These are phyloP conservation scores for Candida yuanshanica DNA, from an alignment of 805 yeast genomes.

Conservation along the genomic window DNA sequence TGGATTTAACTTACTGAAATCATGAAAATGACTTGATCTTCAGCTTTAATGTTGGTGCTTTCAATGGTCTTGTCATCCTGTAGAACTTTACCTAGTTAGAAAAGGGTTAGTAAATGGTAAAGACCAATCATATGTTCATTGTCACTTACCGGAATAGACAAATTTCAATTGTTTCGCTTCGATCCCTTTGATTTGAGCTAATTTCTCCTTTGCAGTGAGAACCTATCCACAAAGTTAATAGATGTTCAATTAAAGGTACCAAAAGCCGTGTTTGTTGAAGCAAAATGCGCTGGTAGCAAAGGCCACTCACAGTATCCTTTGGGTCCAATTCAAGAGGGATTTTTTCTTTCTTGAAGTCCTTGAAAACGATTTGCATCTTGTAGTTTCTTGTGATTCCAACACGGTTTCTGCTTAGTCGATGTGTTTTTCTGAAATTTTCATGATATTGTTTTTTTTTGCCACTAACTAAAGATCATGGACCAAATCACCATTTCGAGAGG, in stretches of 20 bases:
- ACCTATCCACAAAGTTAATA: slow-evolving; percentile 31
- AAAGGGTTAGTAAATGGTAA: background rate
- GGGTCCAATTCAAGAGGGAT: slow-evolving; percentile 74
- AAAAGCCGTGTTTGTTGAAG: background rate
- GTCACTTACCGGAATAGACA: slow-evolving; percentile 67
- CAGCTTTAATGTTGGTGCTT: slow-evolving; percentile 70
- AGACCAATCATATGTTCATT: background rate
- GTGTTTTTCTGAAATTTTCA: slow-evolving; percentile 1
- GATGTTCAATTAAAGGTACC: background rate
- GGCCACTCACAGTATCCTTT: slow-evolving; percentile 51
- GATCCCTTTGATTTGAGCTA: slow-evolving; percentile 64
- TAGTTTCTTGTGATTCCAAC: background rate
- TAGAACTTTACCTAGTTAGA: slow-evolving; percentile 63
- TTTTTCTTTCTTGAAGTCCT: slow-evolving; percentile 90
- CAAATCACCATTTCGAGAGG: background rate
- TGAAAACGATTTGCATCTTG: slow-evolving; percentile 71
- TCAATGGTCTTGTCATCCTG: slow-evolving; percentile 75
- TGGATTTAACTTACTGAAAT: slow-evolving; percentile 48
- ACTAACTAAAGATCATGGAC: background rate
- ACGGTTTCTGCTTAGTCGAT: background rate
- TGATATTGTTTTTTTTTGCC: slow-evolving; percentile 2
- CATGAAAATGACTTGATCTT: slow-evolving; percentile 90
- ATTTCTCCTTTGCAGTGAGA: slow-evolving; percentile 60
- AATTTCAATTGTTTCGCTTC: slow-evolving; percentile 75
- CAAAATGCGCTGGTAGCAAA: background rate